Base-by-base conservation (phyloP, 148 eudicot species). In the Suaeda aralocaspica region DNA sequence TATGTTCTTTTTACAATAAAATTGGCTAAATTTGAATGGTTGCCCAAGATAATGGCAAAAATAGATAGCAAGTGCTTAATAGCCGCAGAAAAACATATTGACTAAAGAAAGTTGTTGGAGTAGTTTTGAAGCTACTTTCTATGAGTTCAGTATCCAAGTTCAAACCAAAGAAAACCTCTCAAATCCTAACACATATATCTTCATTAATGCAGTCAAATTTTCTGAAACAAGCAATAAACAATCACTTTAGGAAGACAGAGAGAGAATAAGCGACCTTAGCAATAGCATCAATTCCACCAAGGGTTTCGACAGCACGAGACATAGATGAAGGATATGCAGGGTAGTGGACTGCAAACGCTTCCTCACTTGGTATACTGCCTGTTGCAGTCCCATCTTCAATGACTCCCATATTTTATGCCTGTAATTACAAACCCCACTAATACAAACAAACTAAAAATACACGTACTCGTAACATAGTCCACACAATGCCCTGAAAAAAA, bases 311-410 rank as follows among this genome's bases (percentile, higher is more conserved):
- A 28, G 98, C 98, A 14, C 92, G 91, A 0, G 84, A 69, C 64
- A 68, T 81, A 5, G 97, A 87, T 31, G 95, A 90, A 77, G 98
- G 92, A 65, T 94, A 94, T 22, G 88, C 96, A 56, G 98, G 97
- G 70, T 94, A 91, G 73, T 89, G 84, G 83, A 94, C 86, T 18
- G 87, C 91, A 79, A 94, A 91, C 52, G 68, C 73, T 61, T 78
- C 77, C 16, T 73, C 64, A 56, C 86, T 83, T 12, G 97, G 96
- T 24, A 90, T 75, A 31, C 63, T 29, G 41, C 98, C 96, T 3
- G 84, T 81, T 22, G 81, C 78, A 36, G 86, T 78, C 34, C 96
- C 98, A 1, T 88, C 91, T 76, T 88, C 71, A 24, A 93, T 87
- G 12, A 84, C 72, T 22, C 92, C 92, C 98, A 93, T 93, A 36